Evolutionary conservation across 116 monocot species (phyloP), one percentile per base, ranked within the genome.

Genomic region (Cymodocea nodosa): DNA sequence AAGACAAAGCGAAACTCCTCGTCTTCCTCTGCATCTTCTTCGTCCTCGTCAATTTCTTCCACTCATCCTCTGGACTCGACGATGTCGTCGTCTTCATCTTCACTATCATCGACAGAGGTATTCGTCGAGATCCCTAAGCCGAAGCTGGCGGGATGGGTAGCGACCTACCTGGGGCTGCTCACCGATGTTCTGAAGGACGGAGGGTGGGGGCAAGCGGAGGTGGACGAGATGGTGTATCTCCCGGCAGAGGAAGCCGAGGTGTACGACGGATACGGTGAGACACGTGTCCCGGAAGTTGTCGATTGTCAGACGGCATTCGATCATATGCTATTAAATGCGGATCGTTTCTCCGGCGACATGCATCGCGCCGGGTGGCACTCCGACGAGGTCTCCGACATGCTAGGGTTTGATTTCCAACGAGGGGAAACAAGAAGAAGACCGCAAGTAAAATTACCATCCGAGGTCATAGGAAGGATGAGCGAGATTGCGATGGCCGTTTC

Each of bases 301-400:
- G 81, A 89, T 70, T 56, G 56, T 24, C 77, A 80, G 57, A 73
- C 82, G 54, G 70, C 72, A 17, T 77, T 78, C 19, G 93, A 94
- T 58, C 65, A 75, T 22, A 68, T 94, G 37, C 70, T 89, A 3
- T 57, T 94, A 39, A 89, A 75, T 60, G 76, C 89, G 15, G 86
- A 86, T 49, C 72, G 84, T 57, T 89, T 86, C 73, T 84, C 82
- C 18, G 82, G 84, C 65, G 80, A 74, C 70, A 79, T 94, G 36
- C 60, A 73, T 20, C 73, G 82, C 16, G 89, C 89, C 9, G 93
- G 93, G 8, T 94, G 93, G 93, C 82, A 74, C 70, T 64, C 83
- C 35, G 93, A 94, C 8, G 89, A 94, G 44, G 75, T 94, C 15
- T 65, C 79, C 5, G 86, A 93, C 16, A 83, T 81, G 14, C 69